Conservation (phyloP, 2,329 filamentous ascomycete genomes). For the Dryadomyces quercivorus region DNA sequence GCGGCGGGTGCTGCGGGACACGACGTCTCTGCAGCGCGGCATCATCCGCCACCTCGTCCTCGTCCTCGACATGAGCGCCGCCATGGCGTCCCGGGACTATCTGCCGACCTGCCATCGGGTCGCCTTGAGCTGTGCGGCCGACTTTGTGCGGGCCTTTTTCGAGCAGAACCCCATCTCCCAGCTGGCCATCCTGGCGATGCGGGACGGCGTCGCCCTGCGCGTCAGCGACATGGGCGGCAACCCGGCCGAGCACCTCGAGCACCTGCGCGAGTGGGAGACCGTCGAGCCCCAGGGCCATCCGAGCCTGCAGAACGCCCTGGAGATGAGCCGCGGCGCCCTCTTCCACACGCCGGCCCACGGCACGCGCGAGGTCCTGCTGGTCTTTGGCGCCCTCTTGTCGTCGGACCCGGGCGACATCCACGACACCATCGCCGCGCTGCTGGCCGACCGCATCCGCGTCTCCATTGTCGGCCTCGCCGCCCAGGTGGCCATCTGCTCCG, state of each 20-base stretch:
- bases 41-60: conserved; percentile 95
- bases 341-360: conserved; percentile 89
- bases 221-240: conserved; percentile 89
- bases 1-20: conserved; percentile 72
- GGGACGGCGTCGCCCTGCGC: conserved; percentile 75
- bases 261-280: conserved; percentile 54
- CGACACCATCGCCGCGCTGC: conserved; percentile 68
- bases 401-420: conserved; percentile 94
- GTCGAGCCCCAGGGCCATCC: conserved; percentile 62
- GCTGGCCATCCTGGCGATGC: conserved; percentile 83
- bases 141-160: conserved; percentile 90
- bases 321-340: conserved; percentile 87
- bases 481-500: conserved; percentile 82
- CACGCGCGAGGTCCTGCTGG: conserved; percentile 81
- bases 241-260: conserved; percentile 73
- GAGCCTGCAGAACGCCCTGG: conserved; percentile 84
- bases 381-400: conserved; percentile 82
- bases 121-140: conserved; percentile 67
- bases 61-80: conserved; percentile 80
- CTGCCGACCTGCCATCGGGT: conserved; percentile 78
- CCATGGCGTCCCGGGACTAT: conserved; percentile 92
- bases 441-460: conserved; percentile 74
- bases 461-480: conserved; percentile 83
- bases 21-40: conserved; percentile 85
- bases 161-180: conserved; percentile 98